Base-by-base conservation (phyloP, 1,284 basidiomycete genomes). In the Vanrija humicola region DNA sequence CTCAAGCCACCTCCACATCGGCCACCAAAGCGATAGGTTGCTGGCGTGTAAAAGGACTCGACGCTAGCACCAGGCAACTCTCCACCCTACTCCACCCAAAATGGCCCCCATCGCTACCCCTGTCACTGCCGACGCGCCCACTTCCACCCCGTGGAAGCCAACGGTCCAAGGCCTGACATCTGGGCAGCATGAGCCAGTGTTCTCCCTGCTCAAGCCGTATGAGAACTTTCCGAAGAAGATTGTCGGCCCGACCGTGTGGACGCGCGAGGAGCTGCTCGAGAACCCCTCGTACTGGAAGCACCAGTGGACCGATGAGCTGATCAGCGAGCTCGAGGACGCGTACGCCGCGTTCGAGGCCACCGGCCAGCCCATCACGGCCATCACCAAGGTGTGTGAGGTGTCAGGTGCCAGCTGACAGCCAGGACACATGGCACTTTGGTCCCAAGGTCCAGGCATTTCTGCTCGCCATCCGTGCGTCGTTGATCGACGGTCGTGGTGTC, bases 401-500 rank as follows among this genome's bases (percentile, higher is more conserved):
- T 23, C 21, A 5, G 7, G 19, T 19, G 7, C 15, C 1, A 48
- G 21, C 54, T 53, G 45, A 52, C 21, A 16, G 16, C 5, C 48
- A 68, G 68, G 64, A 62, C 23, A 55, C 53, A 5, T 55, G 48
- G 48, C 44, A 45, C 21, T 45, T 59, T 50, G 48, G 46, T 9
- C 18, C 44, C 38, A 42, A 45, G 21, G 23, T 39, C 15, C 38
- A 49, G 48, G 48, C 52, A 0, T 63, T 64, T 55, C 58, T 73
- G 45, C 50, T 43, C 21, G 45, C 56, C 23, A 55, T 69, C 49
- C 60, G 67, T n/a, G 53, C 64, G 26, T 57, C 60, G 23, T 52
- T 73, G 23, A 59, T 69, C 43, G 55, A 72, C 54, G 67, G 65
- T 8, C 64, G 66, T 19, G 77, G 77, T 6, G 77, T 79, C 55